phyloP scores from a whole-genome alignment of 2,329 filamentous ascomycete species.

The Pseudovirgaria hyperparasitica region DNA sequence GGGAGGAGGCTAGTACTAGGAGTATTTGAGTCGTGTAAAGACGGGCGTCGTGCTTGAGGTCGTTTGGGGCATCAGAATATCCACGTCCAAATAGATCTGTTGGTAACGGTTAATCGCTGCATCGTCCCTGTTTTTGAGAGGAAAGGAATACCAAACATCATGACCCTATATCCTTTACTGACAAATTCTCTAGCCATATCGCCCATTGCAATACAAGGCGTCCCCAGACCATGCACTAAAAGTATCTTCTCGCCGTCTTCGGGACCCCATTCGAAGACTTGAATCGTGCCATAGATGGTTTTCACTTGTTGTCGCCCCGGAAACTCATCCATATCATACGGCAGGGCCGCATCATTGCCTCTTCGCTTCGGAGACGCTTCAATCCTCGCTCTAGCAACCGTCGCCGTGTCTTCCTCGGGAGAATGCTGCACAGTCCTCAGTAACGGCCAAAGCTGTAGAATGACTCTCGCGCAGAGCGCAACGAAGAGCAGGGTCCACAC shows the following conservation, averaged over 20 bases:
- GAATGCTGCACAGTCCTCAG: neutral
- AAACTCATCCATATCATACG: conserved; percentile 57
- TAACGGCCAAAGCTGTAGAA: no score
- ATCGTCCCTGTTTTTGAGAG: conserved; percentile 1
- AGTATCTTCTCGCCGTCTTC: conserved; percentile 58
- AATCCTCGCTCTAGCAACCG: neutral
- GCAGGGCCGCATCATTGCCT: no score
- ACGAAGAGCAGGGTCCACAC: no score
- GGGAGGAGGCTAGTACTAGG: conserved; percentile 56
- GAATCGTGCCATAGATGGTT: conserved; percentile 57
- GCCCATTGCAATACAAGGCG: conserved; percentile 58
- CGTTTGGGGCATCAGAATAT: conserved; percentile 57
- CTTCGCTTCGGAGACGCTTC: no score
- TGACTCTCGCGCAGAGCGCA: no score
- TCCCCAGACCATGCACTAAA: conserved; percentile 70
- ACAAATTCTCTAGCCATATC: conserved; percentile 54
- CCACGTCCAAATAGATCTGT: conserved; percentile 63
- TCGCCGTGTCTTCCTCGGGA: neutral
- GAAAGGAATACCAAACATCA: conserved; percentile 51
- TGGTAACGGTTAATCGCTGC: no score
- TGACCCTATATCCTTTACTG: conserved; percentile 56
- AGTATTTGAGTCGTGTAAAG: conserved; percentile 64
- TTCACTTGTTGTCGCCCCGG: conserved; percentile 56
- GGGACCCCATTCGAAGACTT: conserved; percentile 73
- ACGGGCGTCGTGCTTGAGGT: conserved; percentile 54